Percentiles rank a stretch among this genome's conserved stretches.
Conservation (phyloP, 2,329 filamentous ascomycete genomes). For the Neoscytalidium dimidiatum region DNA sequence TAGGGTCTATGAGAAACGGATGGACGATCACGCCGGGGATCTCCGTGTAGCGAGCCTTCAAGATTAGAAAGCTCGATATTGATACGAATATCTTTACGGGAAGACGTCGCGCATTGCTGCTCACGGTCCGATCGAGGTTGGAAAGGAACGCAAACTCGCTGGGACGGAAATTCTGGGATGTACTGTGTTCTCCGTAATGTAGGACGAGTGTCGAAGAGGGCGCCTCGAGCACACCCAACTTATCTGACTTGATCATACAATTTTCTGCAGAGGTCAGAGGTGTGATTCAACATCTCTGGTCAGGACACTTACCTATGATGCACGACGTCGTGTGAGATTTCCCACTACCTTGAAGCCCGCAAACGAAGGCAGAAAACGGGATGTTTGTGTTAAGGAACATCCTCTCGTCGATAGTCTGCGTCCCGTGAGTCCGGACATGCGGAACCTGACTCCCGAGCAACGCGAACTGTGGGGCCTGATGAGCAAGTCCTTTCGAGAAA, state of each 20-base stretch:
- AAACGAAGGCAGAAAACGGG: constrained; percentile 64
- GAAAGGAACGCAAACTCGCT: background rate
- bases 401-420: no score
- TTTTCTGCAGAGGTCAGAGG: constrained; percentile 45
- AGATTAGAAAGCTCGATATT: constrained; percentile 46
- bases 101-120: constrained; percentile 54
- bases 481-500: background rate
- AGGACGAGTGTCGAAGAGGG: constrained; percentile 62
- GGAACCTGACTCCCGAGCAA: background rate
- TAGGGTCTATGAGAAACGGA: background rate
- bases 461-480: background rate
- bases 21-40: constrained; percentile 40
- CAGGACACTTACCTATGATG: constrained; percentile 40
- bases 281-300: background rate
- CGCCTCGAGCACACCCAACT: constrained; percentile 46
- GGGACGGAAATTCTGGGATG: constrained; percentile 46
- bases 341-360: constrained; percentile 63
- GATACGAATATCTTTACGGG: constrained; percentile 56
- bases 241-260: constrained; percentile 48
- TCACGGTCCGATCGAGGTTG: background rate
- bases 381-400: constrained; percentile 57
- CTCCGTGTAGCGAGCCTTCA: constrained; percentile 45
- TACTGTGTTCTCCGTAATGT: constrained; percentile 50
- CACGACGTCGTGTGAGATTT: constrained; percentile 63
- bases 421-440: background rate